Base-by-base conservation (phyloP, 2,329 filamentous ascomycete genomes). In the Colletotrichum abscissum region DNA sequence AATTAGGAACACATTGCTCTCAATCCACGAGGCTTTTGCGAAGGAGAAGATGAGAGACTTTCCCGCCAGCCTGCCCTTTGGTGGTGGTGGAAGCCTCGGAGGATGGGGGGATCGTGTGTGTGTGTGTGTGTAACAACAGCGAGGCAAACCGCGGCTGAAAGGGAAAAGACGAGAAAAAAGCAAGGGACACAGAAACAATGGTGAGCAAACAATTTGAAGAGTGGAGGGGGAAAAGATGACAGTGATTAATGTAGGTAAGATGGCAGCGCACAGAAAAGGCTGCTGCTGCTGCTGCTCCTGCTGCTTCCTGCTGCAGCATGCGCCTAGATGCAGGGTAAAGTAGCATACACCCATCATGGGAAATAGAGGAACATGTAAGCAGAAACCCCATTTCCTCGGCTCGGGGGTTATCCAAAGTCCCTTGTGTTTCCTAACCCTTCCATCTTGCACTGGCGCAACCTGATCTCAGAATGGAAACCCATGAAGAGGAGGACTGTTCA, bases 281-380 rank as follows among this genome's bases (percentile, higher is more conserved):
- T 49, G 42, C 42, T 49, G 22, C 22, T 22, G 22, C 35, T 26
- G 12, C 19, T 49, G 42, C 42, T 49, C 14, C 35, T 26, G 12
- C 19, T 35, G 33, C 33, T 35, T 35, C 33, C 9, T 56, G 58
- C 46, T 28, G 56, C 24, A 52, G 52, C 65, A 72, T 69, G 65
- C 58, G 19, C 56, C 65, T 46, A 30, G n/a, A 63, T 63, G 49
- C 49, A 54, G 30, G 38, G 69, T 72, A 38, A 22, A 11, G 46
- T 38, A 26, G 63, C 14, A 54, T 35, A 16, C 42, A 28, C 19
- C n/a, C 28, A 26, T 14, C 42, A 24, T 54, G 28, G 46, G 33
- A 52, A 14, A 56, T 19, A 2, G 22, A 38, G 49, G 22, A 49
- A 3, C 42, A 22, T 55, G 42, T 70, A 67, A 59, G 63, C 62